phyloP scores from a whole-genome alignment of 345 rosid genomes.

The Arabidopsis thaliana region TAIR10.1 NC_003070.9:2402501-2403000 shows the following conservation, averaged over 20 bases:
- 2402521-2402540: slow-evolving; percentile 21
- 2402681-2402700: background rate
- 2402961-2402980: background rate
- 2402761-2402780: slow-evolving; percentile 66
- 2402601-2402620: background rate
- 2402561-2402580: background rate
- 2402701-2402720: slow-evolving; percentile 6
- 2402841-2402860: slow-evolving; percentile 40
- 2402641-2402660: background rate
- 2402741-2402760: slow-evolving; percentile 50
- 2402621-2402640: background rate
- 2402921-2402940: background rate
- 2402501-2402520: too few relatives aligned
- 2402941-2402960: background rate
- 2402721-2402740: background rate
- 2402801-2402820: slow-evolving; percentile 54
- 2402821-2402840: slow-evolving; percentile 66
- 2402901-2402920: slow-evolving; percentile 18
- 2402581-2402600: background rate
- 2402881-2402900: background rate
- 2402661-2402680: background rate
- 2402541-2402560: background rate
- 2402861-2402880: background rate
- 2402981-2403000: too few relatives aligned
- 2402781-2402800: slow-evolving; percentile 62